These are phyloP conservation scores for Thalassiosira exigua DNA, from an alignment of 352 stramenopile species.

Conservation along the genomic window DNA sequence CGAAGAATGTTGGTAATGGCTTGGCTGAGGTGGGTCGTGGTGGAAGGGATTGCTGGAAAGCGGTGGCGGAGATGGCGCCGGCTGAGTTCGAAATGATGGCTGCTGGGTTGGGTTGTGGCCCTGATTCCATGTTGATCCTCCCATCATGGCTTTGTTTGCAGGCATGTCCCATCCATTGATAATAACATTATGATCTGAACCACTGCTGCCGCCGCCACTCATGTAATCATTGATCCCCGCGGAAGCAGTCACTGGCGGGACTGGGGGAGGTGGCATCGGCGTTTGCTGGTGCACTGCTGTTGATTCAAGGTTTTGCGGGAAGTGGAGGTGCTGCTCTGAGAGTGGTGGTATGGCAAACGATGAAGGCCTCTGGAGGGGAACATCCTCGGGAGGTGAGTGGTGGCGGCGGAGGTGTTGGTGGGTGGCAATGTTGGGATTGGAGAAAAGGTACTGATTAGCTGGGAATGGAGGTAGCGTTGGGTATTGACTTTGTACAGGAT, in stretches of 20 bases:
- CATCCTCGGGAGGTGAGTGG: not conserved
- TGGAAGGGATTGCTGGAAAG: constrained; percentile 39
- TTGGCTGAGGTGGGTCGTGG: constrained; percentile 15
- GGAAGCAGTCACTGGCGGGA: not conserved
- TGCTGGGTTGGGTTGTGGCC: constrained; percentile 19
- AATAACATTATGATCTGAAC: constrained; percentile 25
- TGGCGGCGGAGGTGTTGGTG: not conserved
- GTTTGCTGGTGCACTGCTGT: not conserved
- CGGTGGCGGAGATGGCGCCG: not conserved
- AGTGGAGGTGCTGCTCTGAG: constrained; percentile 30
- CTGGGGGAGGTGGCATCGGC: not conserved
- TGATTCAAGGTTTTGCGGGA: constrained; percentile 26
- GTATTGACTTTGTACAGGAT: constrained; percentile 34
- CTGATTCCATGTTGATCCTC: constrained; percentile 34
- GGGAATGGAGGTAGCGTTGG: constrained; percentile 44
- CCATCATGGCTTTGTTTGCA: constrained; percentile 19
- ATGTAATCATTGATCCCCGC: constrained; percentile 36
- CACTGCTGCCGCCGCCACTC: constrained; percentile 10
- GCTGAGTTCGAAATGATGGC: constrained; percentile 30
- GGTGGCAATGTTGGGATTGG: constrained; percentile 13
- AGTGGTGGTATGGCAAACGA: constrained; percentile 3
- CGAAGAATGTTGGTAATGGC: not conserved
- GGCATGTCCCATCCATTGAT: constrained; percentile 40
- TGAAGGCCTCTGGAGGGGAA: not conserved
- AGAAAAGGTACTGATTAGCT: constrained; percentile 27